Percentiles rank a stretch among this genome's conserved stretches.
Conservation (phyloP, 2,329 filamentous ascomycete genomes). For the Pseudonectria buxi region DNA sequence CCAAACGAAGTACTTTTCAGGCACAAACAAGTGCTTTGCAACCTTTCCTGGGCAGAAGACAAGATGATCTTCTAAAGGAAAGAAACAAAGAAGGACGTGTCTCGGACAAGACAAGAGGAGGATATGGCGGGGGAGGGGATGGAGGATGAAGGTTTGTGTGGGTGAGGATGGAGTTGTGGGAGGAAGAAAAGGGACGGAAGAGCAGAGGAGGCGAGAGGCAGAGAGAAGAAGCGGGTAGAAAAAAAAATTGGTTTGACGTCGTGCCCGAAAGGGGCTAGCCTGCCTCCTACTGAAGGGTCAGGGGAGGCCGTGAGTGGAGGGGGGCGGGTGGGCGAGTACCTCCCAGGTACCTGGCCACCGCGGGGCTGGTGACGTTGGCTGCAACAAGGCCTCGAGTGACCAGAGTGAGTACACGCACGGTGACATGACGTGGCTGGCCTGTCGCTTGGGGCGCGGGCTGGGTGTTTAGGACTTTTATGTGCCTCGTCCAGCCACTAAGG, state of each 20-base stretch:
- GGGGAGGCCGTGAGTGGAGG: conserved; percentile 22
- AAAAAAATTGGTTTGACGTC: conserved; percentile 30
- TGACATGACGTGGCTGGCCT: too few relatives aligned
- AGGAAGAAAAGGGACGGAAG: conserved; percentile 25
- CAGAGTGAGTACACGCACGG: too few relatives aligned
- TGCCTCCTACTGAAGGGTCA: conserved; percentile 20
- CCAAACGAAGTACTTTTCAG: conserved; percentile 26
- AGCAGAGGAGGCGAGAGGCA: conserved; percentile 20
- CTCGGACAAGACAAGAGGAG: conserved; percentile 25
- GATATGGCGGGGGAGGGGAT: conserved; percentile 24
- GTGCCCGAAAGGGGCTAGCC: conserved; percentile 27
- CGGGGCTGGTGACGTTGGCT: conserved; percentile 13
- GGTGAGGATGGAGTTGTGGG: conserved; percentile 28
- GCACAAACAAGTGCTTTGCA: conserved; percentile 26
- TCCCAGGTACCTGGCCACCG: conserved; percentile 20
- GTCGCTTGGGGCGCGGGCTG: too few relatives aligned
- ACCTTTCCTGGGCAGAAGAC: conserved; percentile 35
- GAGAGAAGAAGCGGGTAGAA: conserved; percentile 27
- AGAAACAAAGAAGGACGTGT: conserved; percentile 35
- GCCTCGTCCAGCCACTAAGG: too few relatives aligned
- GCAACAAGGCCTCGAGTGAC: too few relatives aligned
- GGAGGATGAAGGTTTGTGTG: conserved; percentile 25
- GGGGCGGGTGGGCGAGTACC: conserved; percentile 10
- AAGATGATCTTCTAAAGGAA: conserved; percentile 41
- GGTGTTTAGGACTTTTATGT: too few relatives aligned